Percentiles rank a stretch among this genome's conserved stretches.
Evolutionary conservation across 441 rosid genomes (phyloP).

Genomic region (Omphalea diandra): DNA sequence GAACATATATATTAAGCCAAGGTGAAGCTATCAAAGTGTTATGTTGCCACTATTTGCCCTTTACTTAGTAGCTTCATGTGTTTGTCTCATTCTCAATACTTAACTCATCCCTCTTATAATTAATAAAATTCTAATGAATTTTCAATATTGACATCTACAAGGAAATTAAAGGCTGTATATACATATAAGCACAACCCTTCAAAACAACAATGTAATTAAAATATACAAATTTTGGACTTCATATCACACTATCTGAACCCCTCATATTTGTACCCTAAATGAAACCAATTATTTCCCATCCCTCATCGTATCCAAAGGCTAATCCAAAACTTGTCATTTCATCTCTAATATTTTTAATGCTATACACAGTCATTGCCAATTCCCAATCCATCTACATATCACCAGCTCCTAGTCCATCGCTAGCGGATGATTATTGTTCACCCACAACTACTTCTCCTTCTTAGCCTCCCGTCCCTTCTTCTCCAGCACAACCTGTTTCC

Average conservation of each 20-base stretch:
- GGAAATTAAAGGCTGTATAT: too few species aligned
- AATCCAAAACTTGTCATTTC: background rate
- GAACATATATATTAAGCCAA: background rate
- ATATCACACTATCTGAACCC: too few species aligned
- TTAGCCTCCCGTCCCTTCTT: background rate
- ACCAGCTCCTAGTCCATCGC: background rate
- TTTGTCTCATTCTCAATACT: background rate
- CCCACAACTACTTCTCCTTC: background rate
- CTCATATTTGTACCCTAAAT: background rate
- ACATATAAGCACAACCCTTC: background rate
- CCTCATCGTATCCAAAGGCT: slow-evolving; percentile 14
- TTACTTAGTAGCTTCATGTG: too few species aligned
- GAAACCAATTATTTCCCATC: background rate
- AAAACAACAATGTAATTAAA: too few species aligned
- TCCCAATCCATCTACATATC: background rate
- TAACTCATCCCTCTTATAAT: too few species aligned
- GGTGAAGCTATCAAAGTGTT: background rate
- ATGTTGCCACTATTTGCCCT: background rate
- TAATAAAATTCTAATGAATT: too few species aligned
- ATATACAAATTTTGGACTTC: too few species aligned
- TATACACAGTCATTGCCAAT: background rate
- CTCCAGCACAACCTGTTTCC: background rate
- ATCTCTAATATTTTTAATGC: background rate
- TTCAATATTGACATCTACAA: too few species aligned
- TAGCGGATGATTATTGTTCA: background rate